Evolutionary conservation across 2,329 filamentous ascomycete species (phyloP).

Genomic region (Paracoccidioides brasiliensis): DNA sequence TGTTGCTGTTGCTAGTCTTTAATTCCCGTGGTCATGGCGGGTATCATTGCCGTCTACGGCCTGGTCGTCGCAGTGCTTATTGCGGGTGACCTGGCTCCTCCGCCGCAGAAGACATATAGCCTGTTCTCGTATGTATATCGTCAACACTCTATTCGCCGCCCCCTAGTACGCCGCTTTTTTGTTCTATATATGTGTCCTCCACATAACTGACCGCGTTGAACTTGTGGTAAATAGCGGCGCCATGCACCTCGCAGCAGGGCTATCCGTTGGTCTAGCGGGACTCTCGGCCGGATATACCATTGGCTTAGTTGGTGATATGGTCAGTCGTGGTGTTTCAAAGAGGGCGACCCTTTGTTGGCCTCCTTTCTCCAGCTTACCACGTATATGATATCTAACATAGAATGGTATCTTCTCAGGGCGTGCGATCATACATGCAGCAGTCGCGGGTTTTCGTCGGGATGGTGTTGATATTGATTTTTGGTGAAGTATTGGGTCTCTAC

Average conservation of each 20-base stretch:
- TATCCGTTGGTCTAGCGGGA: slow-evolving; percentile 84
- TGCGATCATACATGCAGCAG: slow-evolving; percentile 91
- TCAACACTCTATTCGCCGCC: neutral
- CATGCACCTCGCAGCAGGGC: slow-evolving; percentile 81
- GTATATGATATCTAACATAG: neutral
- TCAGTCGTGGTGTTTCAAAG: slow-evolving; percentile 23
- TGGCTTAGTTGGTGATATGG: slow-evolving; percentile 86
- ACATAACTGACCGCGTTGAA: slow-evolving; percentile 11
- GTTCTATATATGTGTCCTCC: neutral
- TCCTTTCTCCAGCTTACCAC: neutral
- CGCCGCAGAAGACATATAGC: slow-evolving; percentile 56
- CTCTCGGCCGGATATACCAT: slow-evolving; percentile 94
- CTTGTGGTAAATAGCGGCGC: slow-evolving; percentile 49
- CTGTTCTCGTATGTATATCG: slow-evolving; percentile 57
- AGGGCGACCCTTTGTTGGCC: neutral
- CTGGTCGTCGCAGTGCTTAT: slow-evolving; percentile 96
- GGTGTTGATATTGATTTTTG: slow-evolving; percentile 97
- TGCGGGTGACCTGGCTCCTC: slow-evolving; percentile 71
- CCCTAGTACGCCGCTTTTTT: neutral
- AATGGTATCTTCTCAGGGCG: slow-evolving; percentile 39
- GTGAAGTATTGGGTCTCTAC: slow-evolving; percentile 91
- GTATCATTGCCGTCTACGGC: slow-evolving; percentile 96
- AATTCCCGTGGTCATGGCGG: slow-evolving; percentile 69
- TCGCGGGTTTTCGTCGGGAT: slow-evolving; percentile 94
- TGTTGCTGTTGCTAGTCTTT: slow-evolving; percentile 26